Base-by-base conservation (phyloP, 2,329 filamentous ascomycete genomes). In the Penicillium sclerotiorum region DNA sequence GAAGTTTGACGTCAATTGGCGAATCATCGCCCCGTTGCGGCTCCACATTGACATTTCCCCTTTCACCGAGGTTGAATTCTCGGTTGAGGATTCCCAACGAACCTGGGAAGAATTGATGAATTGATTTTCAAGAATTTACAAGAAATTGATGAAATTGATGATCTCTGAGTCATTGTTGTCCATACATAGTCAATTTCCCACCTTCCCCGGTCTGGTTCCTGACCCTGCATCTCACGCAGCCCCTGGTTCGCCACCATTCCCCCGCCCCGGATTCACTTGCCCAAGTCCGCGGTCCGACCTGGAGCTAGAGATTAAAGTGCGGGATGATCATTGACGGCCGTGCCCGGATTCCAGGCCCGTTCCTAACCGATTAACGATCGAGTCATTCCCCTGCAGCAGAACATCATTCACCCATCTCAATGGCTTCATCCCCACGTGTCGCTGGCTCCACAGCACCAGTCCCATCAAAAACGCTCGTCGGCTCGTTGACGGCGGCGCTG, bases 401-500 rank as follows among this genome's bases (percentile, higher is more conserved):
- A 17, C 32, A 35, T n/a, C n/a, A n/a, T 36, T 7, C 13, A 36
- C 32, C n/a, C 25, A 28, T 28, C 9, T 9, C 25, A 28, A 28
- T 28, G 25, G 25, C 3, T 8, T 28, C 25, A 28, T 9, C 25
- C 9, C 25, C 25, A 28, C 25, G 25, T 28, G 25, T 13, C 9
- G 25, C 25, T 28, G 25, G 25, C 25, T 28, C 25, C 25, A 28
- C 25, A 28, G 25, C 25, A 28, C 20, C 41, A 45, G 41, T 36
- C 25, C 28, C 47, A 17, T 30, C 13, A 15, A 28, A 13, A 28
- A 28, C 57, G 18, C 60, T 73, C 12, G 53, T 64, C 21, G 56
- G 63, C 15, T 57, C 69, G 11, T 55, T 73, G 21, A 64, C 61
- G 25, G 53, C 55, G 8, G 58, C 68, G 5, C 60, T 77, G 18